Evolutionary conservation across 176 grass and related monocot species (phyloP).

Genomic region (Neostapfia colusana): DNA sequence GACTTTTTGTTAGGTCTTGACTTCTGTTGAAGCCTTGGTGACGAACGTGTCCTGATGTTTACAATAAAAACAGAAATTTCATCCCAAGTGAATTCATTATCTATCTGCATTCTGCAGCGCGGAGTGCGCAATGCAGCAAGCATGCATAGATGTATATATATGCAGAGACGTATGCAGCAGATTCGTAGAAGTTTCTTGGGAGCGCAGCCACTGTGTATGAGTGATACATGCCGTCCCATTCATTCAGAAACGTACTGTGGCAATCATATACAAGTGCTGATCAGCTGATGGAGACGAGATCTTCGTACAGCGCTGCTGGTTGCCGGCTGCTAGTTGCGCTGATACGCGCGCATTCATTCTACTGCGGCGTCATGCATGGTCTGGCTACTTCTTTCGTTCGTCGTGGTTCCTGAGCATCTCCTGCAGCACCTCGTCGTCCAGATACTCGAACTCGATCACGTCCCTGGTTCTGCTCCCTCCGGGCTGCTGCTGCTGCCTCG

Average conservation of each 20-base stretch:
- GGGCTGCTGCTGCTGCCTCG: background rate
- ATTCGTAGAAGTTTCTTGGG: background rate
- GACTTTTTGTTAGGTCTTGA: background rate
- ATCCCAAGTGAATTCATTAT: background rate
- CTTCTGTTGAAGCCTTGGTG: background rate
- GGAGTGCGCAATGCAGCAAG: background rate
- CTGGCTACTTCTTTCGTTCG: too few relatives aligned
- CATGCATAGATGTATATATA: background rate
- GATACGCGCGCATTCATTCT: too few relatives aligned
- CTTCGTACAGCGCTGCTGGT: too few relatives aligned
- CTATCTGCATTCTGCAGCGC: background rate
- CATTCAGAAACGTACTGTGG: background rate
- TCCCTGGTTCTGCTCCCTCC: background rate
- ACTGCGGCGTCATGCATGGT: too few relatives aligned
- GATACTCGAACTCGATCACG: slow-evolving; percentile 73
- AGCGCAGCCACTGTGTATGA: background rate
- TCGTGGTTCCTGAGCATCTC: slow-evolving; percentile 48
- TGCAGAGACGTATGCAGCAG: background rate
- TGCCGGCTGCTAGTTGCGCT: too few relatives aligned
- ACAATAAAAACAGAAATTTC: background rate
- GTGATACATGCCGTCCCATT: background rate
- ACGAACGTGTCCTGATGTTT: background rate
- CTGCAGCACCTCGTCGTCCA: slow-evolving; percentile 74
- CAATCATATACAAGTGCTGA: too few relatives aligned
- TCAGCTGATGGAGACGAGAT: too few relatives aligned